Evolutionary conservation across 495 filamentous ascomycete genomes (phyloP).

Genomic region (Penicillium paxilli): DNA sequence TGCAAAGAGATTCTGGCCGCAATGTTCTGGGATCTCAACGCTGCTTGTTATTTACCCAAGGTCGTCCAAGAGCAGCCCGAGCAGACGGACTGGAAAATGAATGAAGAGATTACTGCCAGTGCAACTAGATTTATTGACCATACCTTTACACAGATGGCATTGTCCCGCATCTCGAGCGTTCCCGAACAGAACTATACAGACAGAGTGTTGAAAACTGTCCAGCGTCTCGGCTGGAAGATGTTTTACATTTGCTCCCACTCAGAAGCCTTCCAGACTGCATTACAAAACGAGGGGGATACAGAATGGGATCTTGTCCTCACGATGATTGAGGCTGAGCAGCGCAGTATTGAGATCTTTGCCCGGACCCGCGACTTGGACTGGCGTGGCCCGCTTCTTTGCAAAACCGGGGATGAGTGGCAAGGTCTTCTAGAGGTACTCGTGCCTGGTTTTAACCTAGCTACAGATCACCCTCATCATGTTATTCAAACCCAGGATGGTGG

Average conservation of each 20-base stretch:
- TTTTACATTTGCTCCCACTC: constrained; percentile 34
- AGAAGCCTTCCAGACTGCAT: constrained; percentile 29
- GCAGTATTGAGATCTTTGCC: constrained; percentile 35
- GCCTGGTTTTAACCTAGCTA: constrained; percentile 9
- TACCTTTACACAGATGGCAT: neutral
- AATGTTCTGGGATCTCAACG: constrained; percentile 9
- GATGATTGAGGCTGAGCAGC: constrained; percentile 14
- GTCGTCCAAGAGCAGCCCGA: neutral
- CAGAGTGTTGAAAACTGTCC: neutral
- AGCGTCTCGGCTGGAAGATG: constrained; percentile 30
- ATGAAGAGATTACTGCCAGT: neutral
- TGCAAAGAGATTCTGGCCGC: neutral
- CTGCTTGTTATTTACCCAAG: neutral
- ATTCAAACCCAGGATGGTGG: constrained; percentile 5
- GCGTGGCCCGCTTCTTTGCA: constrained; percentile 18
- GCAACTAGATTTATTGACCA: neutral
- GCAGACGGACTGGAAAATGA: neutral
- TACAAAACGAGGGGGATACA: neutral
- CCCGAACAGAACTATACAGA: neutral
- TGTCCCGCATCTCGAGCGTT: neutral
- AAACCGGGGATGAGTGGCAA: constrained; percentile 6
- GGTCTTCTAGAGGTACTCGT: constrained; percentile 2
- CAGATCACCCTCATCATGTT: constrained; percentile 24
- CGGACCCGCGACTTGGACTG: constrained; percentile 30
- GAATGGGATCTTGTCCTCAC: constrained; percentile 22